Evolutionary conservation across 352 stramenopile species (phyloP), one percentile per base, ranked within the genome.

Genomic region (Peronospora farinosa): DNA sequence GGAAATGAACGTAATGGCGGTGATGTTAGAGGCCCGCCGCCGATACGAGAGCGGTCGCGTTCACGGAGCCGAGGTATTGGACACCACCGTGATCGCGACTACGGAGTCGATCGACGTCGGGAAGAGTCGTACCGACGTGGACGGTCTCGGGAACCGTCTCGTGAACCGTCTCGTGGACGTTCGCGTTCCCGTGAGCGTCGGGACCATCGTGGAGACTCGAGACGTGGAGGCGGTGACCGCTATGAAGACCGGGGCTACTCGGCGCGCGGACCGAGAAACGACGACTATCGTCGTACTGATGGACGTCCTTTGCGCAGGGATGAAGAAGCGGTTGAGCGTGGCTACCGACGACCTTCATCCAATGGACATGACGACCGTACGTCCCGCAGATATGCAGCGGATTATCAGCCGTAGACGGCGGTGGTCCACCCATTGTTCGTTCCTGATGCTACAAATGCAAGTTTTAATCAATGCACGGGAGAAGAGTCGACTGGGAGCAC

Each of bases 321-420:
- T 16, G 61, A 69, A 3, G 62, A 71, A 41, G 62, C 57, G 2
- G 27, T 51, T 23, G 62, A 71, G 25, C 62, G 62, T 2, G 71
- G 71, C 12, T 79, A 79, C 43, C 55, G 69, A 50, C 63, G 64
- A n/a, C 43, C 50, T 23, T 33, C 65, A 5, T 45, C 55, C 28
- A 63, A 69, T 51, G 75, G 69, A 25, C 73, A 83, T 36, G 77
- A 84, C 19, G 77, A 85, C 45, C 74, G 74, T 45, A 70, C 57
- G 44, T 69, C 60, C 31, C 74, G 74, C 45, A 67, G 60, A 54
- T 83, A 86, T 49, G 46, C 52, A 33, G 57, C 51, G 36, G 65
- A 75, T 43, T 85, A 81, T 38, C 57, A 60, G 17, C 69, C 65
- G 36, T 80, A 65, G 53, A 47, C 11, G 31, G 27, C 40, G 36